Evolutionary conservation across 495 filamentous ascomycete species (phyloP).

Genomic region (Penicillium paxilli): DNA sequence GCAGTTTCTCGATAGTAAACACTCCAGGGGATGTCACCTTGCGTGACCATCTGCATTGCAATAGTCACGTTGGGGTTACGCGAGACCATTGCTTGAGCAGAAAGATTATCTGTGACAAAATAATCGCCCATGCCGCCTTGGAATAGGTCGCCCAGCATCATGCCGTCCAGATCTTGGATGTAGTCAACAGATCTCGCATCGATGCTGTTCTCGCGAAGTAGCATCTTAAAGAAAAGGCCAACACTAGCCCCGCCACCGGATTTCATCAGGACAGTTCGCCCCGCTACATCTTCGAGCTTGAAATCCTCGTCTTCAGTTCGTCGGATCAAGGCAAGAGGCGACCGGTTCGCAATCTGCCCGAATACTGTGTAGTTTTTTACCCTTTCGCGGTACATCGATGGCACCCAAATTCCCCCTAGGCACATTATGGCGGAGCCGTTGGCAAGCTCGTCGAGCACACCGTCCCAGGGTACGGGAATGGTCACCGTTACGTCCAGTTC

Average conservation of each 20-base stretch:
- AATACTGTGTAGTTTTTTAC: conserved; percentile 8
- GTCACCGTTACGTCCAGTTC: neutral
- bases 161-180: conserved; percentile 6
- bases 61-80: neutral
- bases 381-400: conserved; percentile 8
- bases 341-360: conserved; percentile 9
- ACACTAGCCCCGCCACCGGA: conserved; percentile 4
- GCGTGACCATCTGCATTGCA: conserved; percentile 5
- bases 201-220: conserved; percentile 4
- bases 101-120: conserved; percentile 9
- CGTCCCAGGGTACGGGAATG: conserved; percentile 4
- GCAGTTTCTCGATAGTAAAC: conserved; percentile 8
- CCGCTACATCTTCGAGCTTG: neutral
- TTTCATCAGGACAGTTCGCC: conserved; percentile 6
- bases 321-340: conserved; percentile 7
- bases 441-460: conserved; percentile 5
- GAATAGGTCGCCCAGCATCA: conserved; percentile 3
- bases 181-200: conserved; percentile 9
- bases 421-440: conserved; percentile 1
- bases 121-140: conserved; percentile 10
- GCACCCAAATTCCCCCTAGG: conserved; percentile 10
- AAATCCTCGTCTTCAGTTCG: neutral
- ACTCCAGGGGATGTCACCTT: conserved; percentile 8
- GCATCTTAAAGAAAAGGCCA: conserved; percentile 13
- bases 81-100: neutral